Base-by-base conservation (phyloP, 495 filamentous ascomycete species). In the Cercophora sp. region DNA sequence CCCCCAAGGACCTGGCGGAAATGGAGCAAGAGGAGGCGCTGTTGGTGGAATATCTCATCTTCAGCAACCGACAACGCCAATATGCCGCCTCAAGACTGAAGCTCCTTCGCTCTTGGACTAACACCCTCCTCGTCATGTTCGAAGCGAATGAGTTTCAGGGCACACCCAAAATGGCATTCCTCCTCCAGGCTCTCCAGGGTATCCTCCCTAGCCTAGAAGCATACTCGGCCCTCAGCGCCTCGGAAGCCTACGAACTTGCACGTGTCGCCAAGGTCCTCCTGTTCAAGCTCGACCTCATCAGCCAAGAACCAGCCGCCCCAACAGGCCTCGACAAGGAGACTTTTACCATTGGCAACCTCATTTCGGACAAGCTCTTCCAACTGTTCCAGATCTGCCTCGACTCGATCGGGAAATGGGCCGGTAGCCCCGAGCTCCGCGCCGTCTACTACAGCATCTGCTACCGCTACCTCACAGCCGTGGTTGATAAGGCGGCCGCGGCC, bases 381-480 rank as follows among this genome's bases (percentile, higher is more conserved):
- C 79, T 96, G 15, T 96, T 99, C 75, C 86, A 94, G 44, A 72
- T 89, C 23, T 87, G 85, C 45, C 72, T 95, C 18, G 78, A 80
- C 54, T 86, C 88, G 8, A 85, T 94, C 48, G 79, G 81, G 49
- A 80, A 85, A 49, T 84, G 88, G 48, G 77, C 80, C 8, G 79
- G 81, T n/a, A 84, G 81, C 59, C 70, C 85, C 24, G 71, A 80
- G 48, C 71, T 99, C 19, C 81, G 93, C 11, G 83, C 94, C 45
- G 76, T 85, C 23, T 87, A 92, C 60, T 96, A 98, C 70, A 86
- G 83, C 59, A 90, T 94, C 53, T 89, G 86, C 69, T 88, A 91
- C 62, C 81, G 85, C 16, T 95, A 95, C 62, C 77, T 96, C 46
- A 81, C 79, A 32, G 84, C 85, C 18, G 85, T 92, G 52, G 80